Base-by-base conservation (phyloP, 139 green algal genomes). In the Haematococcus lacustris region DNA sequence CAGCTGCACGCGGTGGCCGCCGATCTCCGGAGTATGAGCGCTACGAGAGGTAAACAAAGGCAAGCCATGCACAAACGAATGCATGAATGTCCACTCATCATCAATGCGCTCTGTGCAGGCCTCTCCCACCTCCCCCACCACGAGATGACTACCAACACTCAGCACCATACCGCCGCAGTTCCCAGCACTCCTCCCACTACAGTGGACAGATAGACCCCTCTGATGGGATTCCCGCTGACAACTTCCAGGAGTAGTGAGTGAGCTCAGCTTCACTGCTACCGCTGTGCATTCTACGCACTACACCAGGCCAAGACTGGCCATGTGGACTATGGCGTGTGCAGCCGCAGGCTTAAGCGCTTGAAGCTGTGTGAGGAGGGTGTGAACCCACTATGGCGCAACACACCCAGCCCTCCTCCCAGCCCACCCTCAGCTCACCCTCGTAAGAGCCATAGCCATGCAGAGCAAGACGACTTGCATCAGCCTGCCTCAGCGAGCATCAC, bases 351-450 rank as follows among this genome's bases (percentile, higher is more conserved):
- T 62, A 91, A 91, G 79, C 86, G 89, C 0, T 63, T 85, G 0
- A 86, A 89, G 66, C 71, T 94, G 80, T 81, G 73, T 73, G 81
- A 93, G 74, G 76, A 79, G 0, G 74, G 83, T 57, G 69, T 83
- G 13, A 78, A 76, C 51, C 80, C 76, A 51, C 81, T 94, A 37
- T 94, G 86, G 84, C 73, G 79, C 28, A 86, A 87, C 76, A 93
- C 89, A 30, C 89, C 89, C 2, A 90, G 75, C 17, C 88, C 88
- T 3, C 83, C 86, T 0, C 85, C 81, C 9, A 73, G 50, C 35
- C 2, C n/a, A n/a, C n/a, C n/a, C n/a, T n/a, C n/a, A n/a, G n/a
- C n/a, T n/a, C n/a, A n/a, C n/a, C n/a, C n/a, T n/a, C n/a, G n/a
- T 30, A 1, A 63, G 53, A 63, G 53, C 32, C 26, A 28, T 37